Percentiles rank a stretch among this genome's conserved stretches.
Evolutionary conservation across 2,329 filamentous ascomycete genomes (phyloP).

Genomic region (Atkinsonella texensis): DNA sequence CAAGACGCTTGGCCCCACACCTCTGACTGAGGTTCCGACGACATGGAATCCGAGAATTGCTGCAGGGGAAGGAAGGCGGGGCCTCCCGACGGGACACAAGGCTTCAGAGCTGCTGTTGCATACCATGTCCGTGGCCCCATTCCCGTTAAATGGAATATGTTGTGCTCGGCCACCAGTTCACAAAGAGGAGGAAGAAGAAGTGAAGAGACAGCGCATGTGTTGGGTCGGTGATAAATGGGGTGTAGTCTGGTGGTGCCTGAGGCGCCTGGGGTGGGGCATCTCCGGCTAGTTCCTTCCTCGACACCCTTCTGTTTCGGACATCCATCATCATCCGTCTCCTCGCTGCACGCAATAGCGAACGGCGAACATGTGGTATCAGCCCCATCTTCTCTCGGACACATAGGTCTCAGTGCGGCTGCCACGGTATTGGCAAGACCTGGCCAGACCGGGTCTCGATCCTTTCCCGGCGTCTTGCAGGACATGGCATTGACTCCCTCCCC

Average conservation of each 20-base stretch:
- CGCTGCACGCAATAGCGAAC: no score
- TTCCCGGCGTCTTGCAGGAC: constrained; percentile 1
- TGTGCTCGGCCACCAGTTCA: neutral
- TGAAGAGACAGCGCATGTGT: no score
- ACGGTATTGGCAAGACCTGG: neutral
- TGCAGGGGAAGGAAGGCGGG: no score
- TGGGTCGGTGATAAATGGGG: neutral
- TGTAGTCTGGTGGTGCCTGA: neutral
- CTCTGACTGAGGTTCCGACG: constrained; percentile 1
- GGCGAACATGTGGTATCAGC: neutral
- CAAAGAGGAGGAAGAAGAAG: no score
- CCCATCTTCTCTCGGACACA: neutral
- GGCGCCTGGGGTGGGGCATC: neutral
- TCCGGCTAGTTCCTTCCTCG: neutral
- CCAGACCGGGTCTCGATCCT: neutral
- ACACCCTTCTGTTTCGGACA: neutral
- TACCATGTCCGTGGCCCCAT: no score
- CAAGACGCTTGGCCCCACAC: neutral
- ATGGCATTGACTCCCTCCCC: neutral
- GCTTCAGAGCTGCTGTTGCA: neutral
- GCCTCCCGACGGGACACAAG: neutral
- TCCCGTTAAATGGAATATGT: neutral
- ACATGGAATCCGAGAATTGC: neutral
- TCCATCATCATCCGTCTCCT: no score
- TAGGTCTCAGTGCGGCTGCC: neutral